Evolutionary conservation across 1,139 yeast species (phyloP), one percentile per base, ranked within the genome.

Genomic region (Suhomyces yuchorum): DNA sequence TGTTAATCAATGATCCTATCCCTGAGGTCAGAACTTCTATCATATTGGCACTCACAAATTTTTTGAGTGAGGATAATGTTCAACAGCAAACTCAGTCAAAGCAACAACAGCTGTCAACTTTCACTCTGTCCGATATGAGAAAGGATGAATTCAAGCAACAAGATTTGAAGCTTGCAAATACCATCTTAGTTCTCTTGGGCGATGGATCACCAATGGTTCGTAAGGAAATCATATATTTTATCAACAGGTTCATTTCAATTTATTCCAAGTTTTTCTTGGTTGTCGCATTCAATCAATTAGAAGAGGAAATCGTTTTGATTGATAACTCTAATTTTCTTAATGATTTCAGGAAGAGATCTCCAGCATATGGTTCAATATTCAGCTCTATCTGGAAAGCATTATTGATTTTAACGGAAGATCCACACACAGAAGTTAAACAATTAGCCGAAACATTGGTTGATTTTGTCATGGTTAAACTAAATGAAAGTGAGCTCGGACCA

Each of bases 21-120:
- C 97, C 99, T 0, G 99, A 93, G 65, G 96, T 93, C 0, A 75
- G 99, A 51, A 86, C 97, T 0, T 89, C 98, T 0, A 82, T 90
- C 9, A 72, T 93, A 9, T 73, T 85, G 42, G 89, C 96, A 0
- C 68, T 93, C 43, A 82, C 92, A 2, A 82, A 83, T 30, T 89
- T 86, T 61, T 67, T 91, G 32, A 81, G 87, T 7, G 82, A 75
- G 24, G 47, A 57, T 8, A 32, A 58, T 14, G 12, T 42, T n/a
- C 59, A 51, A 36, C 59, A 53, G 38, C 53, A 20, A 42, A 57
- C 55, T 33, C 41, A 48, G 44, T 58, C 9, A 52, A 51, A 18
- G 48, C 65, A 26, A 58, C 37, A 59, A 71, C 34, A 73, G 71
- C 54, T 62, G 65, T 19, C 71, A 71, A 40, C 82, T 45, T 56